Evolutionary conservation across 768 basidiomycete species (phyloP), one percentile per base, ranked within the genome.

Genomic region (Macrolepiota fuliginosa): DNA sequence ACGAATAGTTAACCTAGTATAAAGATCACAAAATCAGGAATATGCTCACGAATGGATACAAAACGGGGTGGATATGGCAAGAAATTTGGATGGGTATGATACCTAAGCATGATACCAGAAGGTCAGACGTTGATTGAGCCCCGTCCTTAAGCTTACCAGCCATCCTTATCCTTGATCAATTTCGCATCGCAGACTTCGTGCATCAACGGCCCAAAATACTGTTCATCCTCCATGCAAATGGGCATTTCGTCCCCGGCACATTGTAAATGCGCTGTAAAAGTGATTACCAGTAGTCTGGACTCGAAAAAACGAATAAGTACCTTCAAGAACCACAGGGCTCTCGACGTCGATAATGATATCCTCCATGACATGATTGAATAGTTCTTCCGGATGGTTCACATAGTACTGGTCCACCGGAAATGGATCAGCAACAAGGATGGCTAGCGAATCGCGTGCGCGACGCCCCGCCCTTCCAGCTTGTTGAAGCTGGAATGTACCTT

Each of bases 181-280:
- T 81, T 78, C 3, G 77, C 73, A 47, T 86, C 77, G 67, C 91
- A 94, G 17, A 95, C 69, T 40, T 82, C 77, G 13, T 75, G 74
- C 54, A 87, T 78, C 51, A 74, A 67, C 4, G 83, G 79, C 6
- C 91, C 94, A 68, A 96, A 96, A 74, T 89, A 96, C 17, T 71
- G 66, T 36, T 78, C 76, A 64, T 95, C 94, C 13, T 83, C 84
- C 0, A 73, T 63, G 17, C 82, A 84, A 24, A 95, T 65, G 0
- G 94, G 94, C 84, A 96, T 90, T 73, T 96, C 94, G 58, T 88
- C 79, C 0, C 85, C 91, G 17, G 94, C 94, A 65, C 93, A 96
- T 69, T 96, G 94, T 12, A 96, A 71, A 69, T 95, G 94, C 4
- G 85, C 89, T 82, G 42, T 7, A 55, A 11, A 58, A 25, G 17